phyloP scores from a whole-genome alignment of 148 eudicot genomes.

The Talinum fruticosum region DNA sequence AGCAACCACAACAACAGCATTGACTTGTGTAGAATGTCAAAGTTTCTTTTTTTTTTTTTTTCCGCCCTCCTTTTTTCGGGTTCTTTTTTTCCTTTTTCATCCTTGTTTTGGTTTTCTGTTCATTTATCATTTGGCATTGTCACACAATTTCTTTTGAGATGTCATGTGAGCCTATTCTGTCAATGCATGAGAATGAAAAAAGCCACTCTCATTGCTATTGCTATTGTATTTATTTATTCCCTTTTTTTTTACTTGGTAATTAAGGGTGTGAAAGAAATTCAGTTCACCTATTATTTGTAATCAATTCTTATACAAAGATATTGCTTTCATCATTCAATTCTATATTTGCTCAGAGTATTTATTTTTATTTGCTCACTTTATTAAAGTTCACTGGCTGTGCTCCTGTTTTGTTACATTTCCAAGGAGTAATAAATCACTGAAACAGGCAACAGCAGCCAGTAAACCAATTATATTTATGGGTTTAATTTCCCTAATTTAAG shows the following conservation, averaged over 20 bases:
- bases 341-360: neutral
- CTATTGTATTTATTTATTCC: constrained; percentile 31
- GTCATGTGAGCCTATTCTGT: constrained; percentile 27
- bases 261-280: constrained; percentile 33
- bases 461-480: no score
- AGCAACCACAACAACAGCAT: constrained; percentile 39
- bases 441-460: no score
- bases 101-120: neutral
- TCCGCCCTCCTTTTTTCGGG: neutral
- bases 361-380: no score
- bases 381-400: no score
- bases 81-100: neutral
- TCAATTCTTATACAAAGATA: constrained; percentile 21
- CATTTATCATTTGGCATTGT: constrained; percentile 14
- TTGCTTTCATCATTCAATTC: constrained; percentile 1
- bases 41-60: neutral
- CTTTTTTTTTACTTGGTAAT: constrained; percentile 21
- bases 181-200: constrained; percentile 40
- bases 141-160: constrained; percentile 17
- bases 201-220: constrained; percentile 35
- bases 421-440: no score
- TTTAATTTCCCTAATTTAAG: no score
- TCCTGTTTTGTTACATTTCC: no score
- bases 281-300: constrained; percentile 21
- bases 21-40: constrained; percentile 6